Conservation (phyloP, 2,329 filamentous ascomycete species). For the Lithohypha guttulata region DNA sequence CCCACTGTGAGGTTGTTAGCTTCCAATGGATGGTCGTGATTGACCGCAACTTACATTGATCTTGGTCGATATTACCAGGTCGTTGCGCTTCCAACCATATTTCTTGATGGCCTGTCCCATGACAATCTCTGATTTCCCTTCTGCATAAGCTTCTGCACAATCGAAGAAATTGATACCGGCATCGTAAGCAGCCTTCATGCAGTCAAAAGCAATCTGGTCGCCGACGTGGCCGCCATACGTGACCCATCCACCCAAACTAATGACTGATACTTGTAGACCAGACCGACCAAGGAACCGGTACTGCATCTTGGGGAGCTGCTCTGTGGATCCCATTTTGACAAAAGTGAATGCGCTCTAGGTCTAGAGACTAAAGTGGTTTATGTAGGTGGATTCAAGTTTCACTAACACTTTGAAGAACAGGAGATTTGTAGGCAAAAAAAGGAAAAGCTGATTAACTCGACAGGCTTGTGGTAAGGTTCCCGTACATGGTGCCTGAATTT, state of each 20-base stretch:
- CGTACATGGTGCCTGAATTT: too few species aligned
- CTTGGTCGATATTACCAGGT: constrained; percentile 45
- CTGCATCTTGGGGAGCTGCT: constrained; percentile 46
- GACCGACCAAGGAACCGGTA: constrained; percentile 62
- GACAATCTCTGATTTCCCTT: constrained; percentile 43
- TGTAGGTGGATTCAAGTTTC: too few species aligned
- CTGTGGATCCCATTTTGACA: constrained; percentile 23
- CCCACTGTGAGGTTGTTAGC: constrained; percentile 34
- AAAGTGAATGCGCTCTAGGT: too few species aligned
- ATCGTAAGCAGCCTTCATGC: constrained; percentile 45
- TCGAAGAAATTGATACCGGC: constrained; percentile 48
- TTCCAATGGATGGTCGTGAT: constrained; percentile 37
- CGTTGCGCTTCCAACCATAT: constrained; percentile 47
- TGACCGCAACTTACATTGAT: constrained; percentile 13
- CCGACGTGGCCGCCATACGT: constrained; percentile 66
- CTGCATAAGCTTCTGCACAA: constrained; percentile 43
- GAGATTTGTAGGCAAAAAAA: too few species aligned
- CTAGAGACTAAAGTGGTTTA: too few species aligned
- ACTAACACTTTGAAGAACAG: too few species aligned
- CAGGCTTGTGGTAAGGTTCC: too few species aligned
- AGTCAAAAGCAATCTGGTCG: constrained; percentile 37
- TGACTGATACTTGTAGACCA: constrained; percentile 62
- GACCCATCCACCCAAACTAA: constrained; percentile 53
- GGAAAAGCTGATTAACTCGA: too few species aligned
- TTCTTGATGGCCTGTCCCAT: constrained; percentile 45